Percentiles rank a stretch among this genome's conserved stretches.
Evolutionary conservation across 495 filamentous ascomycete species (phyloP).

Genomic region (Neurospora sp.): DNA sequence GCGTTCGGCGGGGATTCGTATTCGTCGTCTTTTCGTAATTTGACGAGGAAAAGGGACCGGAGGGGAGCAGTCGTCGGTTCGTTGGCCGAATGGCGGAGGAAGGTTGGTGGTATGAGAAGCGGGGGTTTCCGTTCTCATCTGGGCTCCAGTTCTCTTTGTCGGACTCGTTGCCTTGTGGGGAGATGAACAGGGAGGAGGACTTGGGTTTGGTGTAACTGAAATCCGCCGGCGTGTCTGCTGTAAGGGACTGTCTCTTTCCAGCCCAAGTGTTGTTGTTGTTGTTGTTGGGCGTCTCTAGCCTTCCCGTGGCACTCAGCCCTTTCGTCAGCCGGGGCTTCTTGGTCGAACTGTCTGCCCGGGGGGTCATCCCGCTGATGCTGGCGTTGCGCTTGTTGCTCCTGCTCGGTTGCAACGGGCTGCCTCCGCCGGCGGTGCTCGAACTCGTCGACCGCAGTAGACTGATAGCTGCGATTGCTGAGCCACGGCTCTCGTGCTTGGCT

Average conservation of each 20-base stretch:
- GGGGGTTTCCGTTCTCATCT: slow-evolving; percentile 37
- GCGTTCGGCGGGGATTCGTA: slow-evolving; percentile 26
- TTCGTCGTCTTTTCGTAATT: background rate
- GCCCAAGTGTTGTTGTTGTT: slow-evolving; percentile 10
- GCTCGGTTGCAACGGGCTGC: slow-evolving; percentile 33
- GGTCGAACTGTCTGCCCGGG: slow-evolving; percentile 31
- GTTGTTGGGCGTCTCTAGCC: slow-evolving; percentile 45
- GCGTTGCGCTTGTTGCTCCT: slow-evolving; percentile 52
- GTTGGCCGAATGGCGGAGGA: background rate
- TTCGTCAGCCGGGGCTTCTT: slow-evolving; percentile 58
- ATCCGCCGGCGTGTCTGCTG: slow-evolving; percentile 11
- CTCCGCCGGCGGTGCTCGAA: slow-evolving; percentile 32
- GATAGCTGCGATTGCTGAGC: slow-evolving; percentile 63
- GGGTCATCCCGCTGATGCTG: slow-evolving; percentile 34
- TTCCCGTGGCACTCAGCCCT: slow-evolving; percentile 54
- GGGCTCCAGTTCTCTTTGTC: slow-evolving; percentile 90
- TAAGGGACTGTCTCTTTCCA: background rate
- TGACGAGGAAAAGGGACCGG: background rate
- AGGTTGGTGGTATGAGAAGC: slow-evolving; percentile 14
- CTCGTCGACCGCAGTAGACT: slow-evolving; percentile 58
- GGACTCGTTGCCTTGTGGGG: slow-evolving; percentile 49
- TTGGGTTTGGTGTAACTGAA: slow-evolving; percentile 30
- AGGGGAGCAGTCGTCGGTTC: slow-evolving; percentile 15
- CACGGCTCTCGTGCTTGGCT: slow-evolving; percentile 60
- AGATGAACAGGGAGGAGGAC: slow-evolving; percentile 18